Evolutionary conservation across 768 basidiomycete species (phyloP), one percentile per base, ranked within the genome.

Genomic region (Suillus tomentosus): DNA sequence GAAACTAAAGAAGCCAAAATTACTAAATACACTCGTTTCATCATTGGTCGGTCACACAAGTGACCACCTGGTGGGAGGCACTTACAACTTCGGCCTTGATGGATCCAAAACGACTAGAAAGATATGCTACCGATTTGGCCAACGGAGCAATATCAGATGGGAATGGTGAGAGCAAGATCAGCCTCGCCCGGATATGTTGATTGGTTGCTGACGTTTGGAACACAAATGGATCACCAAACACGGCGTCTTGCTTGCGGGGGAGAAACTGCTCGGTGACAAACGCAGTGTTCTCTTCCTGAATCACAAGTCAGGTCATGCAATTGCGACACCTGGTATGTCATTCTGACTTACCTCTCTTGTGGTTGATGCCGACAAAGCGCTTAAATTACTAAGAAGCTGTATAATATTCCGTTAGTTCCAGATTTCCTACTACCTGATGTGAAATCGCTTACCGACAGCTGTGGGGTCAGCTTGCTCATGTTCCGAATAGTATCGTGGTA

Each of bases 401-500:
- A n/a, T 13, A 43, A 55, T 22, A 2, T 42, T 4, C 22, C 31
- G n/a, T 53, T 34, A 56, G 61, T 45, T 63, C 43, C 22, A 37
- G 15, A 50, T 24, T 14, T 31, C 24, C 5, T 42, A 56, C 5
- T 42, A 56, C n/a, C 51, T 45, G 11, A 19, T 4, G 43, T 24
- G 5, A 34, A 51, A 17, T 7, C 37, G 50, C 74, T 72, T 50
- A 77, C 74, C 59, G 70, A 76, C 64, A 70, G 62, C 7, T 67
- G 72, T 66, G 72, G 70, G 1, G 76, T 76, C 68, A 74, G 64
- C 72, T 71, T 72, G 74, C 74, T 70, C 76, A 74, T 76, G 27
- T 37, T 39, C 13, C 17, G 17, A 37, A 53, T 45, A 14, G 48
- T 50, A 11, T 22, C 7, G 22, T 39, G 6, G 7, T n/a, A 39